Evolutionary conservation across 768 basidiomycete species (phyloP).

Genomic region (Collybiopsis luxurians): DNA sequence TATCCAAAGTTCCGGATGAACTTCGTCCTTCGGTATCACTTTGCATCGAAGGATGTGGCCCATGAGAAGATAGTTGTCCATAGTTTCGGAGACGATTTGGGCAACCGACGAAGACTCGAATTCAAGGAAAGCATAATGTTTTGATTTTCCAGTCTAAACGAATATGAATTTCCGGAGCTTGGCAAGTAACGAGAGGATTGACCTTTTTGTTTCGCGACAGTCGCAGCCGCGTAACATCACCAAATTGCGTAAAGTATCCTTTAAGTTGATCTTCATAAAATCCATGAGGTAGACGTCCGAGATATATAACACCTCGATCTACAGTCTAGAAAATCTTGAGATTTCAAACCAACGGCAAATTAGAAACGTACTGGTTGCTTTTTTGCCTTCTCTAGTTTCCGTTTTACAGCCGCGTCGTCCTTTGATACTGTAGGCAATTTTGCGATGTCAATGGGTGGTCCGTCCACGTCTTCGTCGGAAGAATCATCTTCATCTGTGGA

Average conservation of each 20-base stretch:
- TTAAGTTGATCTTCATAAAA: conserved; percentile 96
- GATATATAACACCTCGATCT: conserved; percentile 81
- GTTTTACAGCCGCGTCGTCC: conserved; percentile 78
- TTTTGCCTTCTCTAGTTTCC: conserved; percentile 58
- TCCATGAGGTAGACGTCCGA: conserved; percentile 93
- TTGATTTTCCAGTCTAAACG: conserved; percentile 85
- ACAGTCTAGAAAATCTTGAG: conserved; percentile 31
- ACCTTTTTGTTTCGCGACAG: conserved; percentile 95
- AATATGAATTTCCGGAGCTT: not conserved
- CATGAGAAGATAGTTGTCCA: conserved; percentile 97
- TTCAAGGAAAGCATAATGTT: conserved; percentile 97
- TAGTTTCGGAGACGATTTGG: conserved; percentile 94
- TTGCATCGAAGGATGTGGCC: conserved; percentile 93
- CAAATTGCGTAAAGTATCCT: conserved; percentile 94
- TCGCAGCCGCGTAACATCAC: conserved; percentile 81
- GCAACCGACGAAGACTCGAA: conserved; percentile 89
- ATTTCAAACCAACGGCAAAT: not conserved
- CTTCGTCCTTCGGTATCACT: conserved; percentile 82
- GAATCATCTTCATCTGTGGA: conserved; percentile 74
- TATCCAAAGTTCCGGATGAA: conserved; percentile 94
- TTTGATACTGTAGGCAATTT: conserved; percentile 86
- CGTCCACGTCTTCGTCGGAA: conserved; percentile 69
- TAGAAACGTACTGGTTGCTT: conserved; percentile 54
- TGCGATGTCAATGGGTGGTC: conserved; percentile 58
- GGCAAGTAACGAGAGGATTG: not conserved